These are phyloP conservation scores for Wilcoxina mikolae DNA, from an alignment of 495 filamentous ascomycete species.

Conservation along the genomic window DNA sequence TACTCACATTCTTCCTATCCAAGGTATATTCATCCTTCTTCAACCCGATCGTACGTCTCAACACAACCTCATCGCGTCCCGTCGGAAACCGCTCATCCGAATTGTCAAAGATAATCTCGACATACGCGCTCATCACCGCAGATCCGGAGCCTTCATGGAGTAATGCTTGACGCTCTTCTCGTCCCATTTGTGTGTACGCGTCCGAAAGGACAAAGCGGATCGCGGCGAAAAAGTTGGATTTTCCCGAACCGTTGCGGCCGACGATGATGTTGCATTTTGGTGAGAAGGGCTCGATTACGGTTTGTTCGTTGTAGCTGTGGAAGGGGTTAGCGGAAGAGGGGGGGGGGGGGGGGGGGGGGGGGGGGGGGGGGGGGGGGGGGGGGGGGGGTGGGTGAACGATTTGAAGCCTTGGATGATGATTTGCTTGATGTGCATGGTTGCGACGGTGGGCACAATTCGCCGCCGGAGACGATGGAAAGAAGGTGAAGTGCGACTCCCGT, in stretches of 20 bases:
- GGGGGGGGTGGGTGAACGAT: slow-evolving; percentile 45
- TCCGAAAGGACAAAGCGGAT: slow-evolving; percentile 97
- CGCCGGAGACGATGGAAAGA: neutral
- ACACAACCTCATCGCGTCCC: slow-evolving; percentile 72
- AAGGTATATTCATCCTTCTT: slow-evolving; percentile 99
- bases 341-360: neutral
- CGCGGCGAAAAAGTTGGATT: slow-evolving; percentile 99
- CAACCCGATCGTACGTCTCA: slow-evolving; percentile 84
- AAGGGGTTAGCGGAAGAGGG: slow-evolving; percentile 10
- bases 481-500: no score
- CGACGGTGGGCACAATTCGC: slow-evolving; percentile 2
- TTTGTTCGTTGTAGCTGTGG: slow-evolving; percentile 93
- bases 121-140: slow-evolving; percentile 96
- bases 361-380: neutral
- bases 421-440: slow-evolving; percentile 88
- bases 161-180: slow-evolving; percentile 88
- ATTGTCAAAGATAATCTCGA: slow-evolving; percentile 98
- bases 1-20: slow-evolving; percentile 89
- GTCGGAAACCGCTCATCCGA: slow-evolving; percentile 91
- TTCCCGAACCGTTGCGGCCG: slow-evolving; percentile 95
- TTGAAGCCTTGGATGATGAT: slow-evolving; percentile 99
- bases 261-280: slow-evolving; percentile 98
- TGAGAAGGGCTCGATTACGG: slow-evolving; percentile 94
- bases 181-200: slow-evolving; percentile 89
- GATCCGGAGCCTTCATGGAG: slow-evolving; percentile 94